Evolutionary conservation across 2,329 filamentous ascomycete genomes (phyloP).

Genomic region (Alternaria burnsii): DNA sequence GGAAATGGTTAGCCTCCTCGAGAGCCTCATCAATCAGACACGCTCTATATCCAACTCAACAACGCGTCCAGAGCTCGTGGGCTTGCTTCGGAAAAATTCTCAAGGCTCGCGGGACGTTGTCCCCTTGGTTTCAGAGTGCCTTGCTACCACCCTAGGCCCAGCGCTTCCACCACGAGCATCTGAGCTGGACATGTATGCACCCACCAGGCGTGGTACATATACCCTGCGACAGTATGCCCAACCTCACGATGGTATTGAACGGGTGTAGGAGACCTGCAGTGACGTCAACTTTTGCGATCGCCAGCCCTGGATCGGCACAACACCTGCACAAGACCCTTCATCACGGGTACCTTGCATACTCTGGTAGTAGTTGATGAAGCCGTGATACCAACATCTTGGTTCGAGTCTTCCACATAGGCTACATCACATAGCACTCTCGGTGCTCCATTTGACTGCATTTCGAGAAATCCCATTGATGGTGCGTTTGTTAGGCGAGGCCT

Average conservation of each 20-base stretch:
- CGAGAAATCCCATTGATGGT: neutral
- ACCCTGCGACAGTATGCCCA: neutral
- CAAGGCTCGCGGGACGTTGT: neutral
- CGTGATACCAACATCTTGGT: neutral
- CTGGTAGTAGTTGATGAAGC: conserved; percentile 2
- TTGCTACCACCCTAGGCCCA: neutral
- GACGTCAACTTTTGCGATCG: conserved; percentile 7
- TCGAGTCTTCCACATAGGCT: neutral
- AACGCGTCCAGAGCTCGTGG: neutral
- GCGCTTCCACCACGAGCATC: neutral
- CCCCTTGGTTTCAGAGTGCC: neutral
- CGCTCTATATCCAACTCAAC: conserved; percentile 1
- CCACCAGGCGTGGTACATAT: neutral
- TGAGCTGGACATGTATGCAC: neutral
- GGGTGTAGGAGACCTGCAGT: neutral
- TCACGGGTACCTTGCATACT: conserved; percentile 6
- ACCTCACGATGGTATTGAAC: neutral
- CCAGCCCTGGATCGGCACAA: neutral
- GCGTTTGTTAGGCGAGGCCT: neutral
- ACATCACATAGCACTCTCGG: neutral
- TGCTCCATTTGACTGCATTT: neutral
- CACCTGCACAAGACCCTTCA: conserved; percentile 2
- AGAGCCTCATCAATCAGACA: conserved; percentile 14
- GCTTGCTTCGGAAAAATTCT: neutral
- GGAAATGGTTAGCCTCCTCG: conserved; percentile 12